Evolutionary conservation across 2,329 filamentous ascomycete genomes (phyloP).

Genomic region (Hymenotorrendiella dingleyae): DNA sequence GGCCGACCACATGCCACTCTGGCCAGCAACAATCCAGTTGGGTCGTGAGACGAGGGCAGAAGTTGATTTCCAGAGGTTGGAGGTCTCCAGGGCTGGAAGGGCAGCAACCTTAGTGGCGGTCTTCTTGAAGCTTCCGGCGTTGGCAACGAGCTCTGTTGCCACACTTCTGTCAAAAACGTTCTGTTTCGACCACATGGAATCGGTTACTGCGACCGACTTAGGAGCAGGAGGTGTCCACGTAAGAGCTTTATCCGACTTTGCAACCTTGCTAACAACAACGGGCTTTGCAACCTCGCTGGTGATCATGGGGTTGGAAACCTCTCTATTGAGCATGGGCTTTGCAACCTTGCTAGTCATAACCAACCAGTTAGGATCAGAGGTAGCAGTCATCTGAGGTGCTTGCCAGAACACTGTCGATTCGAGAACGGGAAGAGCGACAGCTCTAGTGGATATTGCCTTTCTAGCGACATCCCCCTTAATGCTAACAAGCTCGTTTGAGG

Average conservation of each 20-base stretch:
- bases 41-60: neutral
- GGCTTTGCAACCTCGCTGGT: too few species aligned
- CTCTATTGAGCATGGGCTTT: too few species aligned
- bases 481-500: neutral
- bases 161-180: neutral
- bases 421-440: neutral
- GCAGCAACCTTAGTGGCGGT: neutral
- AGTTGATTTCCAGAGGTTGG: neutral
- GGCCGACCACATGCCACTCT: too few species aligned
- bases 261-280: too few species aligned
- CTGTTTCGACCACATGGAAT: neutral
- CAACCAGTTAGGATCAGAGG: too few species aligned
- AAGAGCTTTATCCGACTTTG: neutral
- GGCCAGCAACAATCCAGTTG: neutral
- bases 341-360: too few species aligned
- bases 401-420: conserved; percentile 11
- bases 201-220: neutral
- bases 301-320: too few species aligned
- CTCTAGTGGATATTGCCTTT: neutral
- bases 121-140: neutral
- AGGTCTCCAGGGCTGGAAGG: neutral
- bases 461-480: neutral
- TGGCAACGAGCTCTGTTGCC: neutral
- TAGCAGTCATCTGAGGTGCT: too few species aligned
- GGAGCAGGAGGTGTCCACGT: neutral